Conservation (phyloP, 2,329 filamentous ascomycete genomes). For the Dothistroma septosporum region DNA sequence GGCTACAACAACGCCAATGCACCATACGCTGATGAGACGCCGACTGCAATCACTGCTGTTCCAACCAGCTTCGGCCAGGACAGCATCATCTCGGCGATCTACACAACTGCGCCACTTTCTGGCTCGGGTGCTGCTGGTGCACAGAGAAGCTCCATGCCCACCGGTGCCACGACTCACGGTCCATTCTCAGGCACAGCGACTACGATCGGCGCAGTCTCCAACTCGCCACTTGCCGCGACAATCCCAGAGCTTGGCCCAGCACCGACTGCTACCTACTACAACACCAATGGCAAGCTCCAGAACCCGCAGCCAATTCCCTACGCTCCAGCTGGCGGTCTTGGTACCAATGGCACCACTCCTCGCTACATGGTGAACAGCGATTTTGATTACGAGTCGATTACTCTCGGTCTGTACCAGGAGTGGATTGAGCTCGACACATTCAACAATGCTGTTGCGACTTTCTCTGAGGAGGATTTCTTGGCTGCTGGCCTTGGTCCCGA, state of each 20-base stretch:
- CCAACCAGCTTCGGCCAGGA: constrained; percentile 44
- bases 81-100: constrained; percentile 41
- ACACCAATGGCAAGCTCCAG: constrained; percentile 65
- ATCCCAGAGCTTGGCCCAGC: constrained; percentile 57
- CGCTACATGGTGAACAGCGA: constrained; percentile 75
- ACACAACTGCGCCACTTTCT: constrained; percentile 30
- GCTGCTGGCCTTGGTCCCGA: constrained; percentile 63
- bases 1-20: constrained; percentile 46
- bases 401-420: constrained; percentile 73
- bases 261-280: constrained; percentile 64
- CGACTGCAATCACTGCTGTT: constrained; percentile 33
- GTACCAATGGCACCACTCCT: constrained; percentile 71
- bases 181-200: constrained; percentile 63
- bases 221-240: constrained; percentile 53
- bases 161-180: constrained; percentile 63
- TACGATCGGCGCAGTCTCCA: constrained; percentile 65
- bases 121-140: constrained; percentile 39
- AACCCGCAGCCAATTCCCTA: constrained; percentile 67
- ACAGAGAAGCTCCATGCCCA: constrained; percentile 47
- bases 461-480: constrained; percentile 65
- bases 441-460: constrained; percentile 67
- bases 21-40: constrained; percentile 37
- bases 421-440: constrained; percentile 83
- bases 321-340: constrained; percentile 64
- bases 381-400: constrained; percentile 76